Percentiles rank a stretch among this genome's conserved stretches.
Conservation (phyloP, 352 stramenopile genomes). For the Pythium dissotocum region DNA sequence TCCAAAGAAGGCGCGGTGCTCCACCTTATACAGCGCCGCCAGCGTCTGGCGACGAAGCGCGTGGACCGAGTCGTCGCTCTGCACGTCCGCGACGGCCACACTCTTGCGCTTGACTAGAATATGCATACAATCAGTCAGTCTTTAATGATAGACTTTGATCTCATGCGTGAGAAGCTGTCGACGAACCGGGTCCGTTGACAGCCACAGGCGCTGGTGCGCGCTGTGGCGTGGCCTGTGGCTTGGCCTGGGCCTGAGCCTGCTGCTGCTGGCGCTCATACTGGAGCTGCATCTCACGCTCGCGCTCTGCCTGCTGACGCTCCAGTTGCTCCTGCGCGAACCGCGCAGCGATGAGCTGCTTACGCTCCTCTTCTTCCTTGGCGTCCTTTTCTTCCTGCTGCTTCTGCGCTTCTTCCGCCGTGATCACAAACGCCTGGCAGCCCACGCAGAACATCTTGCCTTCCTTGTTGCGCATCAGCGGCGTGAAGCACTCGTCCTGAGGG, state of each 20-base stretch:
- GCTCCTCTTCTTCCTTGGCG: constrained; percentile 26
- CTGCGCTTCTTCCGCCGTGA: constrained; percentile 73
- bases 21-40: constrained; percentile 68
- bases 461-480: constrained; percentile 77
- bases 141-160: neutral
- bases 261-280: constrained; percentile 26
- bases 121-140: neutral
- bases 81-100: constrained; percentile 21
- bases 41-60: constrained; percentile 59
- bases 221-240: constrained; percentile 8
- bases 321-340: constrained; percentile 35
- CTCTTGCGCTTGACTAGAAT: constrained; percentile 54
- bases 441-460: constrained; percentile 83
- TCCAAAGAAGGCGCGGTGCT: constrained; percentile 40
- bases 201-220: constrained; percentile 14
- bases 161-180: too few species aligned
- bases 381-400: constrained; percentile 51
- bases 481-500: constrained; percentile 70
- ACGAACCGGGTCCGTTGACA: constrained; percentile 33
- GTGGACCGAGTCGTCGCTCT: constrained; percentile 46
- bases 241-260: constrained; percentile 50
- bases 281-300: constrained; percentile 24
- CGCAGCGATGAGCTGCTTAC: constrained; percentile 29
- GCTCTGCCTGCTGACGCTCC: constrained; percentile 24
- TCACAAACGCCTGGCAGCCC: constrained; percentile 68